Evolutionary conservation across 2,329 filamentous ascomycete genomes (phyloP).

Genomic region (Aspergillus viridinutans): DNA sequence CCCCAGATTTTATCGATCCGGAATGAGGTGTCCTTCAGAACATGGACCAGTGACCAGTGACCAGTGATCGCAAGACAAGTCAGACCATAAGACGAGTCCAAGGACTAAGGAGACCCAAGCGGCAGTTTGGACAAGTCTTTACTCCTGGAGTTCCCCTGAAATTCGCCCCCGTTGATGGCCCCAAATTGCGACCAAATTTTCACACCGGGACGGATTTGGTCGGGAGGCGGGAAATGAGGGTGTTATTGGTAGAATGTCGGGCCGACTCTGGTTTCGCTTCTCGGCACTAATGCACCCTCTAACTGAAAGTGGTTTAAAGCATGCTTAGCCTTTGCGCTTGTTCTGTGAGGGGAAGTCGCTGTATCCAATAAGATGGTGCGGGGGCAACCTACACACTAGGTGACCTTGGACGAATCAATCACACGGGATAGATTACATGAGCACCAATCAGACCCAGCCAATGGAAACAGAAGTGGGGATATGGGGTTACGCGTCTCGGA

Average conservation of each 20-base stretch:
- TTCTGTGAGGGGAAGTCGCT: not conserved
- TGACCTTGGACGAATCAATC: not conserved
- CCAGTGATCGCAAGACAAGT: too few relatives aligned
- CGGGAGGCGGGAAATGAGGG: not conserved
- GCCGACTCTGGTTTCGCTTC: not conserved
- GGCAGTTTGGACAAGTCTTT: not conserved
- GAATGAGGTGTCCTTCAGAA: not conserved
- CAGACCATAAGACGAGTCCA: too few relatives aligned
- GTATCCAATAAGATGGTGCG: not conserved
- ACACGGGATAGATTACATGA: not conserved
- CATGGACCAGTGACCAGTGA: not conserved
- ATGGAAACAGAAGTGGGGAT: not conserved
- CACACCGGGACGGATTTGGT: not conserved
- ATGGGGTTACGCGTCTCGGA: not conserved
- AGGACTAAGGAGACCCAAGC: too few relatives aligned
- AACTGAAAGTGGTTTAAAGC: not conserved
- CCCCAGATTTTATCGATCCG: not conserved
- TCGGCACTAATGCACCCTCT: not conserved
- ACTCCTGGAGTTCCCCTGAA: not conserved
- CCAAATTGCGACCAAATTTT: not conserved
- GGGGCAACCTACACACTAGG: not conserved
- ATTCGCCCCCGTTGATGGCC: not conserved
- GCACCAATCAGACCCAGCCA: not conserved
- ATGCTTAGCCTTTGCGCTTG: not conserved
- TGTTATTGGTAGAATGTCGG: constrained; percentile 1